A percentile compares a stretch with the other conserved stretches of the same genome.
phyloP scores from a whole-genome alignment of 257 asterid genomes.

The Nicotiana noctiflora region DNA sequence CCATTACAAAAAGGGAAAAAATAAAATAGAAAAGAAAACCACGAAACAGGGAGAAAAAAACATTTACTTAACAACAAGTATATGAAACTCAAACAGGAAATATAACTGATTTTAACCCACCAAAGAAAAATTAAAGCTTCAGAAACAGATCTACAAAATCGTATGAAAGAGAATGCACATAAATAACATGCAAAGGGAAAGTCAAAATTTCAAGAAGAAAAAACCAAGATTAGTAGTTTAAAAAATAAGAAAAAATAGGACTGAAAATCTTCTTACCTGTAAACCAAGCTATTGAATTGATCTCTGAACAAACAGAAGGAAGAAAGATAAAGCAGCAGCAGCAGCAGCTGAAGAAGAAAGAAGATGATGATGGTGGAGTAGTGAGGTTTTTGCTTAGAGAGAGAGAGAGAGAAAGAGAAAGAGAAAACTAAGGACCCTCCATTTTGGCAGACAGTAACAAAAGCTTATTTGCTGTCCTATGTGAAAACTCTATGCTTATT shows the following conservation, averaged over 20 bases:
- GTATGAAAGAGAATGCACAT: neutral
- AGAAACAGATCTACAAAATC: constrained; percentile 3
- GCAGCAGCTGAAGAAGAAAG: neutral
- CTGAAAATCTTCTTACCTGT: neutral
- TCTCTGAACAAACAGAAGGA: neutral
- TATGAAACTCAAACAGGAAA: neutral
- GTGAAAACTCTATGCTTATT: constrained; percentile 21
- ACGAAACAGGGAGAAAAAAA: neutral
- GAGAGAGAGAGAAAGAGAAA: constrained; percentile 13
- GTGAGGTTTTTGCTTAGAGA: neutral
- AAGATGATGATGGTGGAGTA: neutral
- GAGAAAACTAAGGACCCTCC: constrained; percentile 33
- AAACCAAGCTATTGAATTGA: neutral
- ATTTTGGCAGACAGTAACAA: constrained; percentile 31
- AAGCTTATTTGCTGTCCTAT: constrained; percentile 39
- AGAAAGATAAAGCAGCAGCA: neutral
- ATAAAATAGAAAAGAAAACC: neutral
- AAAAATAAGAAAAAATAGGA: neutral
- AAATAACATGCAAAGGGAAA: neutral
- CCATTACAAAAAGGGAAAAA: neutral
- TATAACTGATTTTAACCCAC: neutral
- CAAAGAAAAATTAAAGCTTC: neutral
- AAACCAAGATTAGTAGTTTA: neutral
- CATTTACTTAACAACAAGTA: neutral
- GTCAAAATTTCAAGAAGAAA: neutral